phyloP scores from a whole-genome alignment of 176 grass and related monocot species.

The Alopecurus myosuroides region DNA sequence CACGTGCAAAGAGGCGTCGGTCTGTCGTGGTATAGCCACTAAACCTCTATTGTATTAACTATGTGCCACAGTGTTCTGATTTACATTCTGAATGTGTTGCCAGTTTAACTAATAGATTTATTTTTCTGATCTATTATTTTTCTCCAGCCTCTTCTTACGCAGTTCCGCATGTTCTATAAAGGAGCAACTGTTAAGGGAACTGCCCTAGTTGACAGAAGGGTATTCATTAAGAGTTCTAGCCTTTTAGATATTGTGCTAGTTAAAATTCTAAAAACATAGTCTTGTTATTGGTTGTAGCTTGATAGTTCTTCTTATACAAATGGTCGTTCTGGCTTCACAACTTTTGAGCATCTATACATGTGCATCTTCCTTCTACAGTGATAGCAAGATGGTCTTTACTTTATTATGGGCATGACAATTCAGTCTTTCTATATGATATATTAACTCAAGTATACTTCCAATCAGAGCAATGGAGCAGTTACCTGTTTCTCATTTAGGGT shows the following conservation, averaged over 20 bases:
- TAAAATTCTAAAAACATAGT: not conserved
- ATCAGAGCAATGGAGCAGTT: not conserved
- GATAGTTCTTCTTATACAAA: not conserved
- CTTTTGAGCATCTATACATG: not conserved
- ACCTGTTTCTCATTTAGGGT: not conserved
- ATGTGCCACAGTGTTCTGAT: not conserved
- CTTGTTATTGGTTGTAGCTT: not conserved
- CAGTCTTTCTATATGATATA: not conserved
- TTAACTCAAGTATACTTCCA: not conserved
- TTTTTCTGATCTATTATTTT: constrained; percentile 1
- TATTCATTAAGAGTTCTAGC: constrained; percentile 21
- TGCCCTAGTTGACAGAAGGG: constrained; percentile 51
- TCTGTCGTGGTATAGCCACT: not conserved
- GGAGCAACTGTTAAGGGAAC: constrained; percentile 76
- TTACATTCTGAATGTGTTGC: not conserved
- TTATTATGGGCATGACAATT: not conserved
- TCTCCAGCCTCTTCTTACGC: constrained; percentile 74
- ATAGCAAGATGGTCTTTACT: not conserved
- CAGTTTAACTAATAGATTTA: not conserved
- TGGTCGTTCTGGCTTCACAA: not conserved
- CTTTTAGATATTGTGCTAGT: not conserved
- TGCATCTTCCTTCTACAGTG: not conserved
- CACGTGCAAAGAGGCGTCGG: not conserved
- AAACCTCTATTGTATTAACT: constrained; percentile 26
- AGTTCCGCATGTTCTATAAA: constrained; percentile 74